These are phyloP conservation scores for Globisporangium radiosum DNA, from an alignment of 352 stramenopile genomes.

Conservation along the genomic window DNA sequence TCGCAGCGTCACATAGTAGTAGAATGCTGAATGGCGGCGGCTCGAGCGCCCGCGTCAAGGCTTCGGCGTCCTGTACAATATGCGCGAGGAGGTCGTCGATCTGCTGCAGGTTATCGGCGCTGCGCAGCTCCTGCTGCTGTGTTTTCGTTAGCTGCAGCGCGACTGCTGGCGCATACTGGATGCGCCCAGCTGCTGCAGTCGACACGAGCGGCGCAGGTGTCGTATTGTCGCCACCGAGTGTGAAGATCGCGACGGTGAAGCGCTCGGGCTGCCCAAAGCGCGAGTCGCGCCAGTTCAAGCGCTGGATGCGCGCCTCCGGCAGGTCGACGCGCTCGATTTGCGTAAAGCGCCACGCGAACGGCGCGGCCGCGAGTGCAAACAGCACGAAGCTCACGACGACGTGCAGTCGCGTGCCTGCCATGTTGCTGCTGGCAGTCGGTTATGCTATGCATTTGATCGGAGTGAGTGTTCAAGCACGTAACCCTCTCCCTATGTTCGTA, in stretches of 20 bases:
- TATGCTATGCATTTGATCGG: not conserved
- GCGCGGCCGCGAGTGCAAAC: slow-evolving; percentile 53
- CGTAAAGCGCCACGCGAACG: slow-evolving; percentile 61
- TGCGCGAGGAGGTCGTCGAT: slow-evolving; percentile 25
- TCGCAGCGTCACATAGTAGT: slow-evolving; percentile 32
- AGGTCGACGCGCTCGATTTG: slow-evolving; percentile 59
- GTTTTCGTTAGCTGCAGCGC: not conserved
- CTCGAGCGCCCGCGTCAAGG: not conserved
- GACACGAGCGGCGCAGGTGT: not conserved
- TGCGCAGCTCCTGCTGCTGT: not conserved
- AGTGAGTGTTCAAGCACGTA: no score
- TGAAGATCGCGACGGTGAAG: slow-evolving; percentile 13
- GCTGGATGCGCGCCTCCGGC: slow-evolving; percentile 44
- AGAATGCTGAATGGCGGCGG: slow-evolving; percentile 27
- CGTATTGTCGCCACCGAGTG: not conserved
- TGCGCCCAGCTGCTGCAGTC: slow-evolving; percentile 1
- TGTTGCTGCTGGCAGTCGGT: slow-evolving; percentile 13
- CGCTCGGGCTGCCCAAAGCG: slow-evolving; percentile 18
- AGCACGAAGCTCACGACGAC: slow-evolving; percentile 72
- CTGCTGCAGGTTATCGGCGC: slow-evolving; percentile 11
- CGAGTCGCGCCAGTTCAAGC: slow-evolving; percentile 27
- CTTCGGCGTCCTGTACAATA: slow-evolving; percentile 10
- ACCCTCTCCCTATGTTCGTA: not conserved
- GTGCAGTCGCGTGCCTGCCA: slow-evolving; percentile 69
- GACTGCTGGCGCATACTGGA: not conserved